Conservation (phyloP, 345 rosid species). For the Brassica cretica region DNA sequence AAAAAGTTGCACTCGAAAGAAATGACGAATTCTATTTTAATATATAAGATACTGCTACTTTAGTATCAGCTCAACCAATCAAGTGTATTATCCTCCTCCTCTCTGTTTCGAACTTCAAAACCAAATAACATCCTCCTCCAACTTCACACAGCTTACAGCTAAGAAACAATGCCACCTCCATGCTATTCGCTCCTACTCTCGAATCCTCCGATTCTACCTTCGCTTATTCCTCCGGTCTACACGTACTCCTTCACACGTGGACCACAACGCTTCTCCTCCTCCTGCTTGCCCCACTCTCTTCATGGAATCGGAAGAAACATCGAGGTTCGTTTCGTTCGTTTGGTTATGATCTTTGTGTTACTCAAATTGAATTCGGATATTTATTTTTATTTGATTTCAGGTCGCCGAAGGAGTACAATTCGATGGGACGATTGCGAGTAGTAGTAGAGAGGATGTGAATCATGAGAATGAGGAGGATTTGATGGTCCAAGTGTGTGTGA, state of each 20-base stretch:
- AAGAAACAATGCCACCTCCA: conserved; percentile 29
- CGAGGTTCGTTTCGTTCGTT: conserved; percentile 9
- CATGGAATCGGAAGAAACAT: conserved; percentile 12
- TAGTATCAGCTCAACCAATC: too few relatives aligned
- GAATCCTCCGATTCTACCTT: conserved; percentile 32
- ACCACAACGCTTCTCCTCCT: conserved; percentile 34
- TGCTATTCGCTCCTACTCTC: conserved; percentile 16
- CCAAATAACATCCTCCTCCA: not conserved
- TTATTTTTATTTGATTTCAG: conserved; percentile 1
- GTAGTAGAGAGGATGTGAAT: conserved; percentile 33
- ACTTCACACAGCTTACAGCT: not conserved
- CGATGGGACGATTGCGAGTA: conserved; percentile 54
- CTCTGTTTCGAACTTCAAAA: too few relatives aligned
- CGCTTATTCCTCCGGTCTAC: conserved; percentile 7
- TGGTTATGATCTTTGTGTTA: too few relatives aligned
- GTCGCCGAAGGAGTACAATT: conserved; percentile 50
- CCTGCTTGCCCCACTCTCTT: conserved; percentile 13
- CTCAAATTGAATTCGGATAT: too few relatives aligned
- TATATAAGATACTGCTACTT: too few relatives aligned
- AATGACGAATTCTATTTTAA: too few relatives aligned
- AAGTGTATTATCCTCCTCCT: too few relatives aligned
- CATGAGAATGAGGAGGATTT: conserved; percentile 42
- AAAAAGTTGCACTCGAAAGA: too few relatives aligned
- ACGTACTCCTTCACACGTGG: conserved; percentile 11
- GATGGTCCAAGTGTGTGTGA: conserved; percentile 63